Base-by-base conservation (phyloP, 257 asterid genomes). In the Haberlea rhodopensis region DNA sequence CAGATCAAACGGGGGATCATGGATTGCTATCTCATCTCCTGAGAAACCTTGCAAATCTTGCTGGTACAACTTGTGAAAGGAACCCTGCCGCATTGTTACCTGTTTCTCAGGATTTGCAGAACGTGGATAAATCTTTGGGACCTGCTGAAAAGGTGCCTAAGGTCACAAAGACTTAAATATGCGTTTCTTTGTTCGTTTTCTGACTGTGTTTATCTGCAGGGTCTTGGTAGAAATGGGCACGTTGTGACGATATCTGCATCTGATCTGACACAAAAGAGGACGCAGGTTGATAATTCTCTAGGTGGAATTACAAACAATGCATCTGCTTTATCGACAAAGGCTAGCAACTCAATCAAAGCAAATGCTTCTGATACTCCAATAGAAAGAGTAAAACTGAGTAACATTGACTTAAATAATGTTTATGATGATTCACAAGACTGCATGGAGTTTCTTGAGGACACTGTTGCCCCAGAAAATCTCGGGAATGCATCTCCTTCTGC, bases 361-460 rank as follows among this genome's bases (percentile, higher is more conserved):
- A 81, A 73, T 46, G 57, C 80, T 59, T 56, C 71, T 24, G 79
- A 72, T 64, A 58, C 81, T 20, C 43, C 52, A 15, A 54, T 46
- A 51, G 82, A 85, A 54, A 82, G 75, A 80, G 60, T 57, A 10
- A 80, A 69, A 72, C 68, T 83, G 75, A 79, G 70, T 66, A 66
- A 75, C 63, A 77, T 94, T 57, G 99, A 94, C 86, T 75, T 94
- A 79, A 94, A 94, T 78, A 69, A 68, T 73, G 91, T 67, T 54
- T 94, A 87, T 66, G 95, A 87, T 69, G 96, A 81, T 80, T 79
- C 95, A 56, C 90, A 89, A 83, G 98, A 86, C 74, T 77, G 72
- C 71, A 49, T 31, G 70, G 92, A 79, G 52, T 80, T 73, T 76
- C 73, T 63, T 45, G 76, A 70, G 46, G 76, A 68, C 68, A 73